These are phyloP conservation scores for Silene noctiflora DNA, from an alignment of 179 eudicot species.

Conservation along the genomic window DNA sequence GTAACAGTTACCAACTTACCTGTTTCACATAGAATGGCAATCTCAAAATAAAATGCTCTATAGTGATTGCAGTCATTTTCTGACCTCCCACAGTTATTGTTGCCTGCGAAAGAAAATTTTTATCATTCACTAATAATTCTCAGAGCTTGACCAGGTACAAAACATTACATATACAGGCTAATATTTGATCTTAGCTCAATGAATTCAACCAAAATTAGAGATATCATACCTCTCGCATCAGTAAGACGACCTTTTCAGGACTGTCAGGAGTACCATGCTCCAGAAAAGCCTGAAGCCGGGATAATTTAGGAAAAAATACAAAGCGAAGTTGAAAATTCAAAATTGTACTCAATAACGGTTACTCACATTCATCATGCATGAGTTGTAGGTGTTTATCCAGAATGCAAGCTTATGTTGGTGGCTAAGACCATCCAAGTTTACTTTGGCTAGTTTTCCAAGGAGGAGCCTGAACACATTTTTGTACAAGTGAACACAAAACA, in stretches of 20 bases:
- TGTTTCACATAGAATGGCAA: slow-evolving; percentile 65
- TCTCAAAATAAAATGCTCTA: slow-evolving; percentile 85
- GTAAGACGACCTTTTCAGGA: slow-evolving; percentile 59
- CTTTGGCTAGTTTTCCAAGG: slow-evolving; percentile 62
- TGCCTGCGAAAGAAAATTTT: slow-evolving; percentile 39
- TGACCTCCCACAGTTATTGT: slow-evolving; percentile 73
- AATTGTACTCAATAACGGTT: not conserved
- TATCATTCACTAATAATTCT: not conserved
- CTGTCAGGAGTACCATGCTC: slow-evolving; percentile 77
- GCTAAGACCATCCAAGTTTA: slow-evolving; percentile 59
- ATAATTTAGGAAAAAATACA: slow-evolving; percentile 11
- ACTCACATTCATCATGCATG: slow-evolving; percentile 93
- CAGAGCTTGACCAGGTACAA: not conserved
- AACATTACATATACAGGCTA: not conserved
- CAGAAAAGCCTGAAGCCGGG: slow-evolving; percentile 58
- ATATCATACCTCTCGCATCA: slow-evolving; percentile 40
- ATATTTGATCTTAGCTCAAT: too few relatives aligned
- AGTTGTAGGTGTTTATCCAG: slow-evolving; percentile 86
- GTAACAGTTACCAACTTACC: slow-evolving; percentile 36
- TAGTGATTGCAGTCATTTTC: slow-evolving; percentile 66
- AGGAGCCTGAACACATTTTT: slow-evolving; percentile 44
- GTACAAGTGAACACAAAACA: slow-evolving; percentile 4
- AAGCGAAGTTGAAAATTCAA: not conserved
- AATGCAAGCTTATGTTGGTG: slow-evolving; percentile 94
- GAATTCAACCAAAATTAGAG: not conserved